Evolutionary conservation across 805 yeast genomes (phyloP).

Genomic region (Grigorovia yakushimaensis): DNA sequence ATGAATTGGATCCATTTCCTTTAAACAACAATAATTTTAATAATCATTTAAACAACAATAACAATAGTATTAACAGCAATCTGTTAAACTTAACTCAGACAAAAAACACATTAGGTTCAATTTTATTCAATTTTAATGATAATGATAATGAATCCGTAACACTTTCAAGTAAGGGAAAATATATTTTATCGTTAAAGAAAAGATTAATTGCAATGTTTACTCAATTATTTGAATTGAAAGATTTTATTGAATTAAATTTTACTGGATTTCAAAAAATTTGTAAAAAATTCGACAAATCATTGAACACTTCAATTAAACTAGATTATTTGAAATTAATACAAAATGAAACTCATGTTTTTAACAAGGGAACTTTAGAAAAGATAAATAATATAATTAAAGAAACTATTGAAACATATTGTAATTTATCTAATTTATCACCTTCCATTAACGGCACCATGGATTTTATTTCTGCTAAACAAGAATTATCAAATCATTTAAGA

Average conservation of each 20-base stretch:
- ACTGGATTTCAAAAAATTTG: conserved; percentile 86
- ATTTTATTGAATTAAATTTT: conserved; percentile 72
- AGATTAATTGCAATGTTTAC: conserved; percentile 61
- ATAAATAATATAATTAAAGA: conserved; percentile 48
- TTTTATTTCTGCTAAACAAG: conserved; percentile 34
- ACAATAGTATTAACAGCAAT: not conserved
- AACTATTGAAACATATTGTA: conserved; percentile 46
- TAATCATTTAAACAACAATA: not conserved
- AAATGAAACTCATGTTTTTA: conserved; percentile 45
- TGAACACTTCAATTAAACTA: conserved; percentile 50
- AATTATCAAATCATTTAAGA: conserved; percentile 50
- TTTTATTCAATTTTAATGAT: not conserved
- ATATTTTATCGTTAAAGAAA: conserved; percentile 38
- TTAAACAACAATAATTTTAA: not conserved
- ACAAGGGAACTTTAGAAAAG: conserved; percentile 34
- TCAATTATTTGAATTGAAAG: conserved; percentile 67
- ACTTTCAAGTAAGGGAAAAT: not conserved
- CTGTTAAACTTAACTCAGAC: conserved; percentile 1
- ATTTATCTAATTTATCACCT: conserved; percentile 23
- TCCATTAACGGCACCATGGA: conserved; percentile 3
- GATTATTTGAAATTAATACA: conserved; percentile 45
- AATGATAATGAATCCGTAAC: not conserved
- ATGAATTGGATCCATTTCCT: not conserved
- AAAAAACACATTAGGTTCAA: conserved; percentile 1
- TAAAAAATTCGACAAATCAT: conserved; percentile 84